These are phyloP conservation scores for Pleurozium schreberi DNA, from an alignment of 225 moss, liverwort and hornwort species.

Conservation along the genomic window DNA sequence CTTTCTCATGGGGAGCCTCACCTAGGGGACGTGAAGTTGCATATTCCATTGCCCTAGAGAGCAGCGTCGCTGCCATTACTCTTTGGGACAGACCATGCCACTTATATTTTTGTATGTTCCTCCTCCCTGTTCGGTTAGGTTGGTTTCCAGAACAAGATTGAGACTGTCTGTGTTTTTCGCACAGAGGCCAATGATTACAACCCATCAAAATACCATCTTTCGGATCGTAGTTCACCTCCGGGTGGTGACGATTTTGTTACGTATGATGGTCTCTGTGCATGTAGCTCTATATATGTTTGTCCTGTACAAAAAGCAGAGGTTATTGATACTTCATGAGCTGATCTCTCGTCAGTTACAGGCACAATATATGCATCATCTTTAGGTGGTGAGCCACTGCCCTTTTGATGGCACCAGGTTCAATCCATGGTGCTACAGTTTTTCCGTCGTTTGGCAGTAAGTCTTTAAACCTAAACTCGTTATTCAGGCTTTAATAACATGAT, in stretches of 20 bases:
- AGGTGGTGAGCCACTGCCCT: constrained; percentile 14
- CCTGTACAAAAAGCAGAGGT: constrained; percentile 27
- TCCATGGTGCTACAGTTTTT: constrained; percentile 8
- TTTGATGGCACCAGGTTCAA: constrained; percentile 11
- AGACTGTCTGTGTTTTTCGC: rapidly evolving
- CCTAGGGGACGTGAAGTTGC: background rate
- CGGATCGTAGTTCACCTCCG: constrained; percentile 24
- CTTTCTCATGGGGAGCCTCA: too few species aligned
- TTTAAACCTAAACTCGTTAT: too few species aligned
- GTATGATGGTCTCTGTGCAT: background rate
- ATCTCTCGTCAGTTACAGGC: constrained; percentile 28
- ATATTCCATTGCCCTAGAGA: constrained; percentile 27
- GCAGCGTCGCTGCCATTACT: constrained; percentile 51
- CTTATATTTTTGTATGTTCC: background rate
- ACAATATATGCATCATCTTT: background rate
- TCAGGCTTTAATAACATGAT: rapidly evolving
- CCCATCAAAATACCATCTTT: constrained; percentile 26
- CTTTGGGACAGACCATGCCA: constrained; percentile 30
- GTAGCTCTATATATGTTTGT: rapidly evolving
- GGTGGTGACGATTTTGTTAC: constrained; percentile 29
- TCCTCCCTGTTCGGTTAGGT: rapidly evolving
- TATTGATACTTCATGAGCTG: background rate
- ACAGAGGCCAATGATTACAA: background rate
- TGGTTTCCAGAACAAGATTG: too few species aligned
- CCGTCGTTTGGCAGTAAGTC: rapidly evolving